phyloP scores from a whole-genome alignment of 345 rosid species.

The Bruguiera parviflora region DNA sequence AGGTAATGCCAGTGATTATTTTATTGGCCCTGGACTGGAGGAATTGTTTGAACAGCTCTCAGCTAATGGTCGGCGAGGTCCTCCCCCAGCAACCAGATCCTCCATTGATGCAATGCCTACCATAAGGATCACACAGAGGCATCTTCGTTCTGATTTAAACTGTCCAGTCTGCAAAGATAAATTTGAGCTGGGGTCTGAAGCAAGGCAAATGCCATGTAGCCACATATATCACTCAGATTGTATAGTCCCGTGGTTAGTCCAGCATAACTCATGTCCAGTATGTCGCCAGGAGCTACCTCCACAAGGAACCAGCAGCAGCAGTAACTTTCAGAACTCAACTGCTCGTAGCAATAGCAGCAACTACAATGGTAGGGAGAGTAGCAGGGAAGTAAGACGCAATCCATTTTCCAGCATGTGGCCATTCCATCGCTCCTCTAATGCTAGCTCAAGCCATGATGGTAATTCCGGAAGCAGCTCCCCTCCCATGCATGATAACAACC shows the following conservation, averaged over 20 bases:
- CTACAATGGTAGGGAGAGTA: conserved; percentile 43
- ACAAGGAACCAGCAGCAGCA: conserved; percentile 51
- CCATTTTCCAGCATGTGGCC: conserved; percentile 76
- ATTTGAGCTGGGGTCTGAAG: conserved; percentile 43
- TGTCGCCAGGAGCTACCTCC: conserved; percentile 38
- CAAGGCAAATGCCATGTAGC: conserved; percentile 42
- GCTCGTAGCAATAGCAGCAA: conserved; percentile 40
- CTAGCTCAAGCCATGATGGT: conserved; percentile 53
- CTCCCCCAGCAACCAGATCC: conserved; percentile 35
- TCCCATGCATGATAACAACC: conserved; percentile 47
- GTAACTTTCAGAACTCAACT: conserved; percentile 38
- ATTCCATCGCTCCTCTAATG: conserved; percentile 61
- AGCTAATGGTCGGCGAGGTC: conserved; percentile 29
- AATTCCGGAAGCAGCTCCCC: conserved; percentile 47
- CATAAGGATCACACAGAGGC: conserved; percentile 30
- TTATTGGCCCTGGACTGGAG: conserved; percentile 33
- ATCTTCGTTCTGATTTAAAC: conserved; percentile 32
- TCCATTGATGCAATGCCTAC: conserved; percentile 40
- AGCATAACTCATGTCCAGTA: conserved; percentile 50
- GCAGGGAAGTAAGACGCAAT: conserved; percentile 60
- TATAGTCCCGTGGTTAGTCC: conserved; percentile 38
- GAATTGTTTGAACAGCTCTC: conserved; percentile 34
- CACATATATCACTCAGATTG: conserved; percentile 41
- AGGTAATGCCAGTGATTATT: conserved; percentile 37
- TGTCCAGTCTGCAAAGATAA: conserved; percentile 49